Evolutionary conservation across 2,329 filamentous ascomycete species (phyloP), one percentile per base, ranked within the genome.

Genomic region (Colletotrichum incanum): DNA sequence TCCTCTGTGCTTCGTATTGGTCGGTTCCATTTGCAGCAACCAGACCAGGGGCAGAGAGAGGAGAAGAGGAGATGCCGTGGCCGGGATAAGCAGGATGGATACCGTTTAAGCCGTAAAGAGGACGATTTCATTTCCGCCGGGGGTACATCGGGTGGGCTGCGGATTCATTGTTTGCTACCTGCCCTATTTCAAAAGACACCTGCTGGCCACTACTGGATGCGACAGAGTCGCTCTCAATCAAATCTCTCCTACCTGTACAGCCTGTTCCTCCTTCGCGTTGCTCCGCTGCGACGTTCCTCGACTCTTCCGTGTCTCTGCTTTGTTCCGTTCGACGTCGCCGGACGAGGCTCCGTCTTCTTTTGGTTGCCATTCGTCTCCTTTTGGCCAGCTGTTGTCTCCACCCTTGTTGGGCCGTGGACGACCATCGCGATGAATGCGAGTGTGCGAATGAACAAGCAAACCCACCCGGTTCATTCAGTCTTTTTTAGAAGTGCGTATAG

Each of bases 71-170:
- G 26, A 11, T 28, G 37, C 37, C 37, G 55, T 52, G 49, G 20
- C 54, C 16, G 43, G 56, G 23, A n/a, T 23, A 11, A 39, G 5
- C 26, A 43, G 28, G 43, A 61, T 61, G 43, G 59, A 8, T 49
- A 49, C 12, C 28, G 43, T 37, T 47, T 4, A 39, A 34, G 28
- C 43, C 28, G n/a, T 34, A 49, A 37, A 47, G 58, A 49, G 59
- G 20, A 47, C 20, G 41, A 28, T 12, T 49, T 62, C 59, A 62
- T 62, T 50, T 62, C 59, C 59, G 54, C 31, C 34, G 18, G 54
- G 45, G 20, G 12, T 56, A 56, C 54, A 39, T 39, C 31, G 54
- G 34, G 31, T 18, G n/a, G 54, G 34, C 4, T 39, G 54, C 34
- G 34, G 34, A 14, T 39, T 55, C 20, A 31, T 23, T 23, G 31